Evolutionary conservation across 345 rosid species (phyloP).

Genomic region (Pelargonium nanum): DNA sequence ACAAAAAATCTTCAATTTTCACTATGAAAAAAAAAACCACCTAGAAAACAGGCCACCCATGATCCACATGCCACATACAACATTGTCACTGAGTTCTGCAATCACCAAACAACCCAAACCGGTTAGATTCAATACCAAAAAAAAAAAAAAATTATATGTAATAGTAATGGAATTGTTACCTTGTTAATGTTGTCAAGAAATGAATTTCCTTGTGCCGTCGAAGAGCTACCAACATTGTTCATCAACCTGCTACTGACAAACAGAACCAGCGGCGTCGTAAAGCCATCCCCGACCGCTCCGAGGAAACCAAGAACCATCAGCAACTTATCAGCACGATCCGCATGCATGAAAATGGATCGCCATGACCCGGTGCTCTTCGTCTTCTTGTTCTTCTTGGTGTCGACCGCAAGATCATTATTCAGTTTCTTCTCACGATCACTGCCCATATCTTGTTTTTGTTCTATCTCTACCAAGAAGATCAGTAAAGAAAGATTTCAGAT

Average conservation of each 20-base stretch:
- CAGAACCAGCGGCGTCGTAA: slow-evolving; percentile 58
- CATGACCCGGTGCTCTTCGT: slow-evolving; percentile 21
- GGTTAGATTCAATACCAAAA: not conserved
- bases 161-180: slow-evolving; percentile 25
- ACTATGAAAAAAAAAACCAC: slow-evolving; percentile 18
- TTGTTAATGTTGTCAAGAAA: slow-evolving; percentile 41
- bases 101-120: not conserved
- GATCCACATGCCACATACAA: slow-evolving; percentile 69
- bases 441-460: not conserved
- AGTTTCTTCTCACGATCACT: not conserved
- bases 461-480: not conserved
- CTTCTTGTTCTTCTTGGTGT: slow-evolving; percentile 6
- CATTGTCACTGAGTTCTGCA: slow-evolving; percentile 64
- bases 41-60: slow-evolving; percentile 75
- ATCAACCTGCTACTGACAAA: slow-evolving; percentile 54
- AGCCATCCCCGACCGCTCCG: slow-evolving; percentile 79
- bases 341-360: slow-evolving; percentile 70
- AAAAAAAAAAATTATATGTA: not conserved
- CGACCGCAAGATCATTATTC: not conserved
- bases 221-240: slow-evolving; percentile 57
- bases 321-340: slow-evolving; percentile 48
- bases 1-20: not conserved
- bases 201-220: slow-evolving; percentile 15
- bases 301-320: slow-evolving; percentile 63
- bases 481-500: not conserved